Evolutionary conservation across 2,329 filamentous ascomycete genomes (phyloP), one percentile per base, ranked within the genome.

Genomic region (Sporothrix schenckii): DNA sequence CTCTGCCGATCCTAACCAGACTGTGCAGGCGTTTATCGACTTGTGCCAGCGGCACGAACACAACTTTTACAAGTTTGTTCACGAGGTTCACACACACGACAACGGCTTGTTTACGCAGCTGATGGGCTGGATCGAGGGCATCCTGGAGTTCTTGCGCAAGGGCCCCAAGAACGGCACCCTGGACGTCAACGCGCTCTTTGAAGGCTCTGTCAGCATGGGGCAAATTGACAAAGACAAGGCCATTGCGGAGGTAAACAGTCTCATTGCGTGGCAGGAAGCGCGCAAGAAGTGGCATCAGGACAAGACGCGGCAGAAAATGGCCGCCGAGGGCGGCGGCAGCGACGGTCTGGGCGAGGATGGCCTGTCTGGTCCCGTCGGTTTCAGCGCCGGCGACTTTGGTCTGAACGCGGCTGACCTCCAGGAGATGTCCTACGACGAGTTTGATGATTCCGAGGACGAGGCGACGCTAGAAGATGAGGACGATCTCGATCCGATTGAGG

Each of bases 241-340:
- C 0, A 88, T 94, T 10, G 81, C 81, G 3, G 95, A 99, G 81
- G 94, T 98, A 77, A 88, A 98, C 77, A 83, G 86, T 41, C 84
- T 99, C 66, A 95, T 99, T 75, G 85, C 90, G 63, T 99, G 95
- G 95, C 95, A 99, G 80, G 92, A 94, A 78, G 92, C 92, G 54
- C 86, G 95, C 69, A 98, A 99, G 85, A 94, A 94, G 81, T 99
- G 95, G 95, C 95, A 99, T 79, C 89, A 94, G 72, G 93, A 97
- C 81, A 99, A 99, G 85, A 99, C 95, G 10, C 85, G 94, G 69
- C 95, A 98, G 82, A 99, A 99, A 85, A 98, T 99, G 95, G 95
- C 95, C 0, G 93, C 93, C 2, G 93, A 94, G 76, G 89, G 89
- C 3, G 84, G 78, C 7, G 84, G 84, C 70, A 41, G 85, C 70